These are phyloP conservation scores for Raphanus hybrid DNA, from an alignment of 441 rosid species.

Conservation along the genomic window DNA sequence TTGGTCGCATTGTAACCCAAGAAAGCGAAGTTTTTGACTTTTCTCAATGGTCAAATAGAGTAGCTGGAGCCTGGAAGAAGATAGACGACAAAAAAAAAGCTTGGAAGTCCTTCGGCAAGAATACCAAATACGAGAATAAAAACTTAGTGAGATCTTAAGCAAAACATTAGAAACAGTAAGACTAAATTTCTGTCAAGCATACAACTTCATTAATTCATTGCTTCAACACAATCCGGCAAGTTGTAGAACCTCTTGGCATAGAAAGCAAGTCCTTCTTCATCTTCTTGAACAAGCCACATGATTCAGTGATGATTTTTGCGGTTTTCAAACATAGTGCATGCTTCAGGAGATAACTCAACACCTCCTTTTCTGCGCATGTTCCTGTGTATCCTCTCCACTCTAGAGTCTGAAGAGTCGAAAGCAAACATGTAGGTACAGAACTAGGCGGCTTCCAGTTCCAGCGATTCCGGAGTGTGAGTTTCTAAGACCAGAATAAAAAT, in stretches of 20 bases:
- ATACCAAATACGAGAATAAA: background rate
- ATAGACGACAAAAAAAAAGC: background rate
- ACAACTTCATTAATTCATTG: background rate
- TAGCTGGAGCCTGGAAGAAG: background rate
- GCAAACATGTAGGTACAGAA: background rate
- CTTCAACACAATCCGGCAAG: background rate
- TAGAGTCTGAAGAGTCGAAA: background rate
- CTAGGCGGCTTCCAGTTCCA: background rate
- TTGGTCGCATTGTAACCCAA: background rate
- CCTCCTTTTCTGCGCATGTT: background rate
- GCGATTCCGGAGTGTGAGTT: background rate
- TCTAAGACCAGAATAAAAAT: background rate
- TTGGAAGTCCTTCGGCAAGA: background rate
- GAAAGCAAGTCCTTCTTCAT: background rate
- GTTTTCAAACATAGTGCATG: background rate
- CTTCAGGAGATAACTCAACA: background rate
- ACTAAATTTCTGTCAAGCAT: background rate
- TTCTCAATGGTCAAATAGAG: background rate
- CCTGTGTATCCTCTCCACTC: background rate
- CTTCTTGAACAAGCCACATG: background rate
- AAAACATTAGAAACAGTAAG: background rate
- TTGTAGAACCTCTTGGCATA: slow-evolving; percentile 2
- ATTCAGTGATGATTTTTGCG: background rate
- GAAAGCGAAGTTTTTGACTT: background rate
- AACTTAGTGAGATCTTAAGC: background rate